Evolutionary conservation across 2,329 filamentous ascomycete species (phyloP).

Genomic region (Stenocarpella maydis): DNA sequence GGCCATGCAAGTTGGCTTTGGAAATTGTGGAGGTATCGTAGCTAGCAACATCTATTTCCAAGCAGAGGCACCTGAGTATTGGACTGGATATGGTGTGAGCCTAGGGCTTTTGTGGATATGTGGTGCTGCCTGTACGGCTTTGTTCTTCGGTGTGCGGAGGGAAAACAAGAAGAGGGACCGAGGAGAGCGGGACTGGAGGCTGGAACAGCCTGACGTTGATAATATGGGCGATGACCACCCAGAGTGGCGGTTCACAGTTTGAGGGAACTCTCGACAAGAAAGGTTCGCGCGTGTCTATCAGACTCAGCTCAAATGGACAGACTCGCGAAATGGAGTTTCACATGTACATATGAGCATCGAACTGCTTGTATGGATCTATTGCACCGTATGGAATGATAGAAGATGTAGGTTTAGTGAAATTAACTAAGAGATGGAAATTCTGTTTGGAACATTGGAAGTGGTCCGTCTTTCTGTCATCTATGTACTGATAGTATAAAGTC

Average conservation of each 20-base stretch:
- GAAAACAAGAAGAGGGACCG: conserved; percentile 48
- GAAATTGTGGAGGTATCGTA: conserved; percentile 60
- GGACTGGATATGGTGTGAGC: conserved; percentile 57
- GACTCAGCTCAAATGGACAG: too few relatives aligned
- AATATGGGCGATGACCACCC: conserved; percentile 51
- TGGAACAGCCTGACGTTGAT: conserved; percentile 43
- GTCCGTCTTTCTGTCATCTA: too few relatives aligned
- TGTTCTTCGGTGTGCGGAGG: conserved; percentile 43
- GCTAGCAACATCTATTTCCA: conserved; percentile 60
- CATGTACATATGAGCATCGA: too few relatives aligned
- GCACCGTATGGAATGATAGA: too few relatives aligned
- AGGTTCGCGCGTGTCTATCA: background rate
- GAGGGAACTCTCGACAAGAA: background rate
- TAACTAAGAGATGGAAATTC: too few relatives aligned
- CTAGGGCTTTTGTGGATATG: conserved; percentile 56
- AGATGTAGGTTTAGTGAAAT: too few relatives aligned
- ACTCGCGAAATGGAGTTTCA: too few relatives aligned
- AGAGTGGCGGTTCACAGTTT: conserved; percentile 25
- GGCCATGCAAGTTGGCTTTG: conserved; percentile 60
- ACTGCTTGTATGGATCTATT: too few relatives aligned
- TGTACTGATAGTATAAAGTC: too few relatives aligned
- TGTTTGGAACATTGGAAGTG: too few relatives aligned
- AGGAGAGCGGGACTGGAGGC: conserved; percentile 44
- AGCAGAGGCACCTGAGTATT: conserved; percentile 56
- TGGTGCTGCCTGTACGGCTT: conserved; percentile 44